phyloP scores from a whole-genome alignment of 2,329 filamentous ascomycete species.

The Salinomyces thailandicus region DNA sequence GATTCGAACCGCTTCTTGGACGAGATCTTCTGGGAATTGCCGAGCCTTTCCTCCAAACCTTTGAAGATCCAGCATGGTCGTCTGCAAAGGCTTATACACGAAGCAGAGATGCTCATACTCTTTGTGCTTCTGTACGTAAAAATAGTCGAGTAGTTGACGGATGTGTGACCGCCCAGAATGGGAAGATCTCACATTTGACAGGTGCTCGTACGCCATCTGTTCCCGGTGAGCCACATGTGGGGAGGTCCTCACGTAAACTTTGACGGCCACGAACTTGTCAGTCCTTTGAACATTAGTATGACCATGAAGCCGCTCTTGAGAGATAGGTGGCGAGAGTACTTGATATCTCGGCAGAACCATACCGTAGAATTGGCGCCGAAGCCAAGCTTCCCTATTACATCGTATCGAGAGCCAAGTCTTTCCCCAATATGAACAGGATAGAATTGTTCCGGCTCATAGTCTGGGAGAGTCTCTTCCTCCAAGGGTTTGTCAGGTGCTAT shows the following conservation, averaged over 20 bases:
- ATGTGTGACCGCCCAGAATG: not conserved
- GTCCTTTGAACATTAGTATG: not conserved
- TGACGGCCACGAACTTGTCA: slow-evolving; percentile 3
- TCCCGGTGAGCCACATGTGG: slow-evolving; percentile 1
- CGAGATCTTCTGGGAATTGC: slow-evolving; percentile 4
- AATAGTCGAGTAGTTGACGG: not conserved
- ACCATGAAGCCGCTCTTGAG: too few relatives aligned
- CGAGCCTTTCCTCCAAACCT: not conserved
- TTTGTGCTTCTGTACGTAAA: not conserved
- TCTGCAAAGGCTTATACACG: slow-evolving; percentile 1
- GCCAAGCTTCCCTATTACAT: slow-evolving; percentile 32
- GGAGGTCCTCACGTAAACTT: slow-evolving; percentile 5
- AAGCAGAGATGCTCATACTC: not conserved
- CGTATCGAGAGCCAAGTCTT: slow-evolving; percentile 22
- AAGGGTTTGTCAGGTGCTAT: too few relatives aligned
- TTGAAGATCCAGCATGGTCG: slow-evolving; percentile 6
- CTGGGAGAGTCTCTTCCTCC: slow-evolving; percentile 13
- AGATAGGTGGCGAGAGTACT: not conserved
- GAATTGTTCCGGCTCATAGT: slow-evolving; percentile 19
- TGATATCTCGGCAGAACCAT: slow-evolving; percentile 32
- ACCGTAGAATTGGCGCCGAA: slow-evolving; percentile 32
- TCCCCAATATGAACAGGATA: slow-evolving; percentile 28
- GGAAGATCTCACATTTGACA: not conserved
- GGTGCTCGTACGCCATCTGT: not conserved
- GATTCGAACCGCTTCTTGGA: slow-evolving; percentile 4